Base-by-base conservation (phyloP, 176 grass and related monocot genomes). In the Carex myosuroides region DNA sequence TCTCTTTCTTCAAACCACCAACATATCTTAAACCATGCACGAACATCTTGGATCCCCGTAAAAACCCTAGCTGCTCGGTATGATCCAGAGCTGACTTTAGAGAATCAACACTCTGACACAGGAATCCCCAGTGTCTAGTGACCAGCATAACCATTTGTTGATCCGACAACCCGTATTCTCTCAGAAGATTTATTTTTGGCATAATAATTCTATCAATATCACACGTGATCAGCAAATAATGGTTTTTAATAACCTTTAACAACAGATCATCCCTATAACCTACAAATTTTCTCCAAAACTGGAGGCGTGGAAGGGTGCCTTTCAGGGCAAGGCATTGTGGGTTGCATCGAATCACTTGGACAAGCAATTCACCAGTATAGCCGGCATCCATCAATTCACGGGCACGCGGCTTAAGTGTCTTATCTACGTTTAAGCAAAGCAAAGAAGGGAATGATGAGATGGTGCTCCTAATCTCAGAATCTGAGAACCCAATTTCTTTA, bases 31-130 rank as follows among this genome's bases (percentile, higher is more conserved):
- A 35, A 9, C 59, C 80, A 5, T 82, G 42, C 6, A 82, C 21
- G 60, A 82, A 82, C 80, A 82, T 82, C n/a, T 64, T 64, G 39
- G 80, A 82, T 82, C 39, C 80, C 60, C 80, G 30, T 18, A n/a
- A 24, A 65, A 82, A 48, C 22, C 80, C 80, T 48, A 82, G 60
- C 20, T 82, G 22, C 80, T 82, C 60, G 30, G 80, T 66, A 10
- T 12, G 32, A 3, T 82, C 20, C 33, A 82, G 39, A 17, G 24
- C 59, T 26, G 20, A 48, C 58, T 41, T 82, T 62, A 82, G 63
- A 52, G 55, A 64, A 44, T 82, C 80, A 24, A 82, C 6, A 32
- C 41, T 64, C 42, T 57, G 59, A 22, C 24, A n/a, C 22, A 82
- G 35, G 80, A 82, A 53, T 11, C 35, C 16, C 18, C 12, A 4